Evolutionary conservation across 140 eudicot species (phyloP).

Genomic region (Stevia rebaudiana): DNA sequence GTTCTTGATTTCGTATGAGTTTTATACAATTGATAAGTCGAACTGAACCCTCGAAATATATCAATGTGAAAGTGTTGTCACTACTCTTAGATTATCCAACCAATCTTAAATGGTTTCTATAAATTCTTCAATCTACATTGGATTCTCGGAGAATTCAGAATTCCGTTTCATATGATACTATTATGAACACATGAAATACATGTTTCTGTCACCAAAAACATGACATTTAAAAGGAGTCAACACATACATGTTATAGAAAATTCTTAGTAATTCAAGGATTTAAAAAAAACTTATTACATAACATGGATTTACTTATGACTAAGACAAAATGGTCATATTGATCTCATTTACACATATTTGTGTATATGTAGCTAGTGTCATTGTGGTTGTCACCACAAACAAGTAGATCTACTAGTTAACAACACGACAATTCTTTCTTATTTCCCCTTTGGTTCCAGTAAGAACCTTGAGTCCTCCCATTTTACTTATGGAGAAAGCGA

Average conservation of each 20-base stretch:
- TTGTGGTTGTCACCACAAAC: neutral
- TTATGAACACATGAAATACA: no score
- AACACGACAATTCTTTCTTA: constrained; percentile 43
- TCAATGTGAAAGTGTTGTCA: neutral
- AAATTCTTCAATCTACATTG: no score
- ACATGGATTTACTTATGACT: constrained; percentile 21
- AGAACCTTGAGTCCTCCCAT: constrained; percentile 67
- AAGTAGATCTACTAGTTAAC: constrained; percentile 38
- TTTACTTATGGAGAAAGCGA: constrained; percentile 54
- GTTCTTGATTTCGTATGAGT: no score
- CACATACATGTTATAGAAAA: neutral
- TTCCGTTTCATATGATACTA: no score
- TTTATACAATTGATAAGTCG: no score
- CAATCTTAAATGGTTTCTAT: no score
- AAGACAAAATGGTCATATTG: constrained; percentile 35
- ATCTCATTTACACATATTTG: constrained; percentile 12
- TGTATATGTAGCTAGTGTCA: neutral
- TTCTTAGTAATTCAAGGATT: neutral
- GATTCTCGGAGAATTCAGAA: no score
- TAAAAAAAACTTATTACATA: constrained; percentile 2
- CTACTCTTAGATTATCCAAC: no score
- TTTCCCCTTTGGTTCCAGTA: constrained; percentile 60
- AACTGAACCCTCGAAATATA: neutral
- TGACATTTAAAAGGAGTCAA: neutral
- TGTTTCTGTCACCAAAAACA: no score